Base-by-base conservation (phyloP, 1,284 basidiomycete species). In the Porphyrellus sp. region DNA sequence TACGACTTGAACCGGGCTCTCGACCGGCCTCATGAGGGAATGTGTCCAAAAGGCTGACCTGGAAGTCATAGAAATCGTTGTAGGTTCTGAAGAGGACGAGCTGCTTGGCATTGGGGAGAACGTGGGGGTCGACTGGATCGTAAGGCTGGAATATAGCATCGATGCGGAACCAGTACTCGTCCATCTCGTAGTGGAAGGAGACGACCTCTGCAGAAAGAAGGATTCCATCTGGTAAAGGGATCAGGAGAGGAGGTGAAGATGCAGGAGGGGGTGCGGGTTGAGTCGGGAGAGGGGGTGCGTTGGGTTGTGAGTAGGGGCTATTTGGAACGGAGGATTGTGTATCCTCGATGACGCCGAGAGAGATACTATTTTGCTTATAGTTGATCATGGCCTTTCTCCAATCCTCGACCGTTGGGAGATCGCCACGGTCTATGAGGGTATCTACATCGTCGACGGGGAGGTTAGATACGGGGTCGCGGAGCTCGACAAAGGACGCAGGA, bases 31-130 rank as follows among this genome's bases (percentile, higher is more conserved):
- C 95, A 47, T 81, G 77, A 5, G 93, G 93, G 71, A 96, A 97
- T 0, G 81, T 77, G 48, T 93, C 83, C 54, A 98, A 81, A 33
- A 99, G 80, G 9, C 82, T 78, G 50, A 97, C 89, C 67, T 99
- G 97, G 70, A 98, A 98, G 63, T 96, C 93, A 75, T 96, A 97
- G 72, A 99, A 99, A 70, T 99, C 95, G 65, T 97, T 91, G 76
- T 99, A 99, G 16, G 93, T 85, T 46, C 97, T 85, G 73, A 97
- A 98, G 37, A 99, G 80, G 58, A 95, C 86, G 49, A 99, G 83
- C 25, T 91, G 85, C 63, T 85, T 89, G 13, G 89, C 84, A 5
- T 79, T 80, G 35, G 83, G 86, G 38, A 86, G 77, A 34, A 66
- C 65, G 46, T 70, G 70, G 42, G 78, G 77, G 23, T 77, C 80